Base-by-base conservation (phyloP, 768 basidiomycete species). In the Psilocybe tampanensis region DNA sequence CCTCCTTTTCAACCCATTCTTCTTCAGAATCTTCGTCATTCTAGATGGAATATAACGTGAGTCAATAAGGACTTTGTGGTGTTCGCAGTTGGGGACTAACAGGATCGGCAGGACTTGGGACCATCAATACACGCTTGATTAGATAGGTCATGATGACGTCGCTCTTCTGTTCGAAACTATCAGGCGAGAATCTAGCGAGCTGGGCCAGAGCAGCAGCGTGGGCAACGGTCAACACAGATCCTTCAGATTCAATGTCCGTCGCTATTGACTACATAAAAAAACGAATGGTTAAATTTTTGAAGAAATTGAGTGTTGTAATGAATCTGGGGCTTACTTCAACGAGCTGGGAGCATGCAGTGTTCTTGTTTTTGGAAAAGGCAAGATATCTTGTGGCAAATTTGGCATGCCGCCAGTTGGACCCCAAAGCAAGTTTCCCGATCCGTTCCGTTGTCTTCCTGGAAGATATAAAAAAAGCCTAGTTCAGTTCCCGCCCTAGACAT, bases 351-450 rank as follows among this genome's bases (percentile, higher is more conserved):
- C 87, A 86, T 1, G 76, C 60, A 2, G 80, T 74, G 7, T 78
- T 77, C 13, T 80, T 76, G 44, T 84, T 78, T 62, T 81, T 83
- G 36, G 79, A 78, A 51, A 80, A 81, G 1, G 87, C 83, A 19
- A 96, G 66, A 32, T 91, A 76, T 19, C 94, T 83, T 2, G 91
- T 85, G 1, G 94, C 90, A 69, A 92, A 95, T 69, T 98, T 98
- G 18, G 93, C 90, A 59, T 88, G 85, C 19, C 83, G 80, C 22
- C 77, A 74, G 51, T 89, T 82, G 3, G 82, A 78, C 22, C 83
- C 83, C 26, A 86, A 64, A 0, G 82, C 88, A 61, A 84, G 81
- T 41, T 82, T 81, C 50, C 72, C 73, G 12, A 90, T 76, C 15
- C 86, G 79, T 23, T 94, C 90, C 11, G 84, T 70, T 0, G 85